Percentiles rank a stretch among this genome's conserved stretches.
Evolutionary conservation across 345 rosid genomes (phyloP).

Genomic region (Erysimum cheiranthoides): DNA sequence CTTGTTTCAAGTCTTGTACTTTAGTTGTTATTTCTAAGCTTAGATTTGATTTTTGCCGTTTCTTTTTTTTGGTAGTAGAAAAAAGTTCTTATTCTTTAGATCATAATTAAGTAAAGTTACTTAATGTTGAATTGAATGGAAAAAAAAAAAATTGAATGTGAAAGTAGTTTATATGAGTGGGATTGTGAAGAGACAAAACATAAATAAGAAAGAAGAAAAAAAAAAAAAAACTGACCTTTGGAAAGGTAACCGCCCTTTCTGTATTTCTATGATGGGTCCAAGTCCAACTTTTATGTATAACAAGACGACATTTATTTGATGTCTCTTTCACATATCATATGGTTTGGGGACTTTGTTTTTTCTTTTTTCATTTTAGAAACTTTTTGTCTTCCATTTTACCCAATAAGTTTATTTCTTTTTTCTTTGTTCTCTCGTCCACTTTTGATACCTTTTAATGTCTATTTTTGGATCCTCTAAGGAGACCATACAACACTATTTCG

Average conservation of each 20-base stretch:
- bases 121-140: neutral
- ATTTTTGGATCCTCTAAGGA: constrained; percentile 50
- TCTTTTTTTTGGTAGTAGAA: neutral
- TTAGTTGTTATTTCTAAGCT: constrained; percentile 29
- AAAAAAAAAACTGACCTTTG: constrained; percentile 37
- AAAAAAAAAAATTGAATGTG: neutral
- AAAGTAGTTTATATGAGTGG: neutral
- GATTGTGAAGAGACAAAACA: constrained; percentile 21
- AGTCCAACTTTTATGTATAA: constrained; percentile 48
- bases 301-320: constrained; percentile 49
- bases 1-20: constrained; percentile 37
- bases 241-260: constrained; percentile 50
- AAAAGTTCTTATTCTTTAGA: neutral
- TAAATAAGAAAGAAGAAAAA: neutral
- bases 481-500: constrained; percentile 36
- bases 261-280: constrained; percentile 48
- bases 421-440: constrained; percentile 36
- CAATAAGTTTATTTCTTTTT: constrained; percentile 33
- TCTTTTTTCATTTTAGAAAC: constrained; percentile 33
- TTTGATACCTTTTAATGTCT: constrained; percentile 52
- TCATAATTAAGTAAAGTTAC: constrained; percentile 27
- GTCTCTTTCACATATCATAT: constrained; percentile 50
- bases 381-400: constrained; percentile 47
- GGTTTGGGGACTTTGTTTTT: constrained; percentile 36
- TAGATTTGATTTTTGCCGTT: constrained; percentile 35